Base-by-base conservation (phyloP, 305 asterid species). In the Petunia hybrid region DNA sequence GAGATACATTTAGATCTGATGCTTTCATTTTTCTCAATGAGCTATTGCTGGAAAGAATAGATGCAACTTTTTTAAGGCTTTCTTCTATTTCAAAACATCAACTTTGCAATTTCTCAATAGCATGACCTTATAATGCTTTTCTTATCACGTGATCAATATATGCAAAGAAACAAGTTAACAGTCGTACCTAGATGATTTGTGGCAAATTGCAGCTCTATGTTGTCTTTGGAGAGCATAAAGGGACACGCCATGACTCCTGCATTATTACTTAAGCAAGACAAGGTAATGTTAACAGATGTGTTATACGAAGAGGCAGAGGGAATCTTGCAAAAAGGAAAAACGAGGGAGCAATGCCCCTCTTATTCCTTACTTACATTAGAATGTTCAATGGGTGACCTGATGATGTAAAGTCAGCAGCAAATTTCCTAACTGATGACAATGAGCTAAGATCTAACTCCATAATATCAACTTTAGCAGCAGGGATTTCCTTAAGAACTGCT, bases 381-480 rank as follows among this genome's bases (percentile, higher is more conserved):
- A 95, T 83, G 88, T 95, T 92, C 82, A 95, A 83, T 1, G 93
- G 87, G 75, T 81, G 92, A 35, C 92, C 90, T 0, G 91, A 88
- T 45, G 98, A 91, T 69, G 84, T 83, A 82, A 87, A 95, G 3
- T 90, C 85, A 1, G 92, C 83, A 0, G 97, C 98, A 83, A 95
- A 95, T 67, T 87, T 88, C 80, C 80, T 80, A 1, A 94, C 95
- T 66, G 99, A 95, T 62, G 87, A 86, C 83, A 89, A 38, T 2
- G 99, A 94, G 64, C 90, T 91, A 79, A 95, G 92, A 83, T 95
- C 98, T 7, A 95, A 86, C 88, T 94, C 95, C 95, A 90, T 84
- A 2, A 86, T 82, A 73, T 92, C 98, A 82, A 95, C 86, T 79
- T 91, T 90, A 51, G 97, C 97, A 60, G 81, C 55, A 6, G 97